These are phyloP conservation scores for Tetracentron sinense DNA, from an alignment of 164 flowering plant species.

Conservation along the genomic window DNA sequence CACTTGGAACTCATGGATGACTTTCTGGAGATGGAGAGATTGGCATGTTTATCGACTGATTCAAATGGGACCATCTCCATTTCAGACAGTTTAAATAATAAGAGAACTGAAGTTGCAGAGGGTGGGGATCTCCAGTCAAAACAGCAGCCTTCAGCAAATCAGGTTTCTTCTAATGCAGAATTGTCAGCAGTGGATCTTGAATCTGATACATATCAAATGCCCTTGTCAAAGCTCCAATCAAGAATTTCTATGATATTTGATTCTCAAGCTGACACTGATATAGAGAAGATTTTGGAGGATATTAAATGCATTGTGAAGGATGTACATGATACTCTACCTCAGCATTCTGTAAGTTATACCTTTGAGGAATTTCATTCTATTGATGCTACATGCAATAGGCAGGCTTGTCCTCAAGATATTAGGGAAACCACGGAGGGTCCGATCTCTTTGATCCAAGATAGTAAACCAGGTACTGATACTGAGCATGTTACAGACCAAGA, in stretches of 20 bases:
- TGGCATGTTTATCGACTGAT: conserved; percentile 60
- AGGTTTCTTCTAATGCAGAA: conserved; percentile 19
- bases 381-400: conserved; percentile 23
- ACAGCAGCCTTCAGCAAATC: conserved; percentile 11
- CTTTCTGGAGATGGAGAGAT: conserved; percentile 96
- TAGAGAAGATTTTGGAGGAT: conserved; percentile 41
- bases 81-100: conserved; percentile 26
- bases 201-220: conserved; percentile 9
- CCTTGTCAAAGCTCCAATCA: conserved; percentile 20
- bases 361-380: conserved; percentile 31
- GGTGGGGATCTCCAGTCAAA: conserved; percentile 25
- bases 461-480: conserved; percentile 3
- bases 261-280: conserved; percentile 22
- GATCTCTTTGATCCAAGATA: conserved; percentile 24
- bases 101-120: conserved; percentile 27
- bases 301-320: conserved; percentile 49
- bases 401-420: conserved; percentile 30
- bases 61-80: conserved; percentile 37
- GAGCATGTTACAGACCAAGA: conserved; percentile 24
- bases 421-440: conserved; percentile 25
- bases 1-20: conserved; percentile 90
- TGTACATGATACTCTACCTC: conserved; percentile 32
- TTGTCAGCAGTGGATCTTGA: conserved; percentile 2
- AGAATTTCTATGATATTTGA: conserved; percentile 27
- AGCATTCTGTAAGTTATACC: conserved; percentile 19